Conservation (phyloP, 768 basidiomycete species). For the Suillus alpinus region DNA sequence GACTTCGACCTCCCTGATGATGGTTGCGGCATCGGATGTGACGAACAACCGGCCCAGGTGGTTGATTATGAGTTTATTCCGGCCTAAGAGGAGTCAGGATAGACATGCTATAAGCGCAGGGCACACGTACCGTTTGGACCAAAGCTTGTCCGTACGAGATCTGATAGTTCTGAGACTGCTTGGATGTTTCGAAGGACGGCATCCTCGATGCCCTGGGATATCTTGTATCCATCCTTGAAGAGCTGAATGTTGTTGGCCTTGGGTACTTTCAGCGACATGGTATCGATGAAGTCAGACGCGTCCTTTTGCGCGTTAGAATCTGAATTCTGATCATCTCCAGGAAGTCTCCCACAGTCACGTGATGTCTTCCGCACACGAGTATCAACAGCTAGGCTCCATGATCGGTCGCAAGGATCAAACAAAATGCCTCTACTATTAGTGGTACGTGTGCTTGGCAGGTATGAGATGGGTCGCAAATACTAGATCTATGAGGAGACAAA, state of each 20-base stretch:
- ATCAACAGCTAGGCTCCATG: no score
- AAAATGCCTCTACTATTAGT: no score
- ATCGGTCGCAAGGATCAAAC: no score
- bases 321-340: no score
- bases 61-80: slow-evolving; percentile 98
- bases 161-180: slow-evolving; percentile 91
- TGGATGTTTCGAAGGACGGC: slow-evolving; percentile 96
- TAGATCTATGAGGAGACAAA: no score
- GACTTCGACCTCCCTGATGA: slow-evolving; percentile 96
- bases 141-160: slow-evolving; percentile 95
- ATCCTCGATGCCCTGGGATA: slow-evolving; percentile 84
- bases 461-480: no score
- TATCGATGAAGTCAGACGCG: slow-evolving; percentile 17
- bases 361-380: no score
- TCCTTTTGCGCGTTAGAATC: not conserved
- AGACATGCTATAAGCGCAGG: not conserved
- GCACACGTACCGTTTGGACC: slow-evolving; percentile 84
- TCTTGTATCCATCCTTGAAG: slow-evolving; percentile 98
- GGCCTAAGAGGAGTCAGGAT: slow-evolving; percentile 48
- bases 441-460: no score
- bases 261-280: slow-evolving; percentile 93
- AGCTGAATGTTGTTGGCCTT: slow-evolving; percentile 85
- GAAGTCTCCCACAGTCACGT: no score
- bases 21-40: slow-evolving; percentile 98
- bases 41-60: slow-evolving; percentile 95